phyloP scores from a whole-genome alignment of 164 flowering plant genomes.

The Annona squamosa region DNA sequence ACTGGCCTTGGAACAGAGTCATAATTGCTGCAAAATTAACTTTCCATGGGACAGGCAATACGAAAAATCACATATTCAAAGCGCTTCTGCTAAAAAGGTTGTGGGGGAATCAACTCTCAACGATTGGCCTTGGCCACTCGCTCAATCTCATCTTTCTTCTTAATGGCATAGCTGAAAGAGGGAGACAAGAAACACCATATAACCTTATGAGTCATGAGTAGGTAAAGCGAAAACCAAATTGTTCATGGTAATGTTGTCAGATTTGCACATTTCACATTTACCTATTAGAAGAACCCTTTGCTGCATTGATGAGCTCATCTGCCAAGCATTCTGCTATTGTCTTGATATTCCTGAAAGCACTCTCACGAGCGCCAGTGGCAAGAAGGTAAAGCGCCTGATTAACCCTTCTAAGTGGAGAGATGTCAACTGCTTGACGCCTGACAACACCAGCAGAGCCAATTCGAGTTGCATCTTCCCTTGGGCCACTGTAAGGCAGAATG shows the following conservation, averaged over 20 bases:
- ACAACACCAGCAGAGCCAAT: constrained; percentile 32
- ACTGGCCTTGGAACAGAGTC: too few relatives aligned
- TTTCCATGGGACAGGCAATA: too few relatives aligned
- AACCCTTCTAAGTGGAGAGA: constrained; percentile 28
- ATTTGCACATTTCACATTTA: background rate
- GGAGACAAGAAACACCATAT: background rate
- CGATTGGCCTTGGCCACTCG: constrained; percentile 30
- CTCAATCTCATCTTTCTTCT: constrained; percentile 29
- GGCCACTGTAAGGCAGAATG: constrained; percentile 19
- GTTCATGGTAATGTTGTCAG: background rate
- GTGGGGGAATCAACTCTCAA: constrained; percentile 5
- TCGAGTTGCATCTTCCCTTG: constrained; percentile 30
- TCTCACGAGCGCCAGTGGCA: constrained; percentile 29
- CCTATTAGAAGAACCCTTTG: constrained; percentile 29
- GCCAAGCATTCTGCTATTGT: constrained; percentile 31
- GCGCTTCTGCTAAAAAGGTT: background rate
- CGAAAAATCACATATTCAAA: too few relatives aligned
- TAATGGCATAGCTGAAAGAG: constrained; percentile 23
- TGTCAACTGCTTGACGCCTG: constrained; percentile 32
- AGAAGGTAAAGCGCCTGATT: constrained; percentile 28
- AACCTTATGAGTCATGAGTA: background rate
- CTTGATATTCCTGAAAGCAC: constrained; percentile 29
- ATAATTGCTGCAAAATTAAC: too few relatives aligned
- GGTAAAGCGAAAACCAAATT: background rate
- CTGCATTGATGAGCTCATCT: constrained; percentile 29